These are phyloP conservation scores for Saturnispora kantuleensis DNA, from an alignment of 805 yeast species.

Conservation along the genomic window DNA sequence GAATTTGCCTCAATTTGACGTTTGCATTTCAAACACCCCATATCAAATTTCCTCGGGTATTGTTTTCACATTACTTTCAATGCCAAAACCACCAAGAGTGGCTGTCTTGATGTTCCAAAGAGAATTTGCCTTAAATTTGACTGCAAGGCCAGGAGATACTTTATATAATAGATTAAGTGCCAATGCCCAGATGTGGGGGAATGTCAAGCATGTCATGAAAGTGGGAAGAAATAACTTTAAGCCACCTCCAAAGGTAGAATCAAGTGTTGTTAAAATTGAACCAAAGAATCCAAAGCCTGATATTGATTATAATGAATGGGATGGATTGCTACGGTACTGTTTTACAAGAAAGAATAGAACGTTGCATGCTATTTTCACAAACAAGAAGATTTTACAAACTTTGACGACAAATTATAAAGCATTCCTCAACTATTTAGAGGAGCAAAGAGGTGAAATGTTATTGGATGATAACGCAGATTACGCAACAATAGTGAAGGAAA, in stretches of 20 bases:
- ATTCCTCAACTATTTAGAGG: conserved; percentile 41
- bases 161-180: conserved; percentile 90
- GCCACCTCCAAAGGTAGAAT: conserved; percentile 98
- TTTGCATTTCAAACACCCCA: conserved; percentile 95
- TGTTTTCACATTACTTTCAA: conserved; percentile 83
- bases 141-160: conserved; percentile 95
- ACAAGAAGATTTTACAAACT: conserved; percentile 66
- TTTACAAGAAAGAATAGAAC: conserved; percentile 93
- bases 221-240: conserved; percentile 94
- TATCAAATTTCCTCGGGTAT: conserved; percentile 96
- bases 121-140: conserved; percentile 85
- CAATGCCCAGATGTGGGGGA: conserved; percentile 99
- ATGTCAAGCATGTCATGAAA: conserved; percentile 95
- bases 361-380: conserved; percentile 84
- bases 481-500: conserved; percentile 46
- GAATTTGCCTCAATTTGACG: conserved; percentile 77
- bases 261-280: conserved; percentile 90
- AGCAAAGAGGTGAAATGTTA: conserved; percentile 39
- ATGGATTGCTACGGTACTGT: conserved; percentile 82
- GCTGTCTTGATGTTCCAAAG: conserved; percentile 96
- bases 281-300: conserved; percentile 90
- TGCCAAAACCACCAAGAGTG: conserved; percentile 90
- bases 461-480: conserved; percentile 34
- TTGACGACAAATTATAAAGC: conserved; percentile 84
- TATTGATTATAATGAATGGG: conserved; percentile 93